These are phyloP conservation scores for Eucalyptus tenuipes DNA, from an alignment of 345 rosid species.

Conservation along the genomic window DNA sequence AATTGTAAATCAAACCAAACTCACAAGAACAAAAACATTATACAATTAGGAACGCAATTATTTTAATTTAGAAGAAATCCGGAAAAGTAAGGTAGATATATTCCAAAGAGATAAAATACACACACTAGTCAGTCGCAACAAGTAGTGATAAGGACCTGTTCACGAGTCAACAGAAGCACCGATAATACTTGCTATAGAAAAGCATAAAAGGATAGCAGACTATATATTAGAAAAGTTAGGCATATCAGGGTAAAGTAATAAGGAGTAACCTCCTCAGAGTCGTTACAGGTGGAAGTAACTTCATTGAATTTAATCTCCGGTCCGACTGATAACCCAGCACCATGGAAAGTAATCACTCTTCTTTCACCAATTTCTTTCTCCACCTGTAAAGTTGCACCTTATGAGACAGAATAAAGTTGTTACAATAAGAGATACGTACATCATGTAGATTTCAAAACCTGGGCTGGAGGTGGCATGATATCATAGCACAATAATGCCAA, in stretches of 20 bases:
- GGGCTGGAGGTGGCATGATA: conserved; percentile 94
- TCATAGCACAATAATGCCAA: conserved; percentile 70
- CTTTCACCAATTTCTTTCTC: conserved; percentile 94
- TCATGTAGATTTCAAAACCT: conserved; percentile 22
- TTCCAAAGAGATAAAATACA: neutral
- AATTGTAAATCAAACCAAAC: neutral
- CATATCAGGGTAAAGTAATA: neutral
- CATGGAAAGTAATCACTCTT: conserved; percentile 56
- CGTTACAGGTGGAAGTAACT: conserved; percentile 33
- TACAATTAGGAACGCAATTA: neutral
- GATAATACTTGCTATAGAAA: neutral
- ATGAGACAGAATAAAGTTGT: neutral
- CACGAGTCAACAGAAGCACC: neutral
- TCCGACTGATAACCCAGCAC: conserved; percentile 63
- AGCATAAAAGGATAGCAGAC: neutral
- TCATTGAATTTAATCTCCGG: conserved; percentile 48
- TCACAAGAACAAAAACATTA: neutral
- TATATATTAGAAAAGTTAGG: neutral
- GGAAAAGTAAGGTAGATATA: neutral
- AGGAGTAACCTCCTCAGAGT: conserved; percentile 64
- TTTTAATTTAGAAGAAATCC: neutral
- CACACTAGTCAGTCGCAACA: neutral
- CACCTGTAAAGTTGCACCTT: conserved; percentile 35
- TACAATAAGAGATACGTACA: neutral
- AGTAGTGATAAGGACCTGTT: neutral